Evolutionary conservation across 441 rosid genomes (phyloP), one percentile per base, ranked within the genome.

Genomic region (Erodium trifolium): DNA sequence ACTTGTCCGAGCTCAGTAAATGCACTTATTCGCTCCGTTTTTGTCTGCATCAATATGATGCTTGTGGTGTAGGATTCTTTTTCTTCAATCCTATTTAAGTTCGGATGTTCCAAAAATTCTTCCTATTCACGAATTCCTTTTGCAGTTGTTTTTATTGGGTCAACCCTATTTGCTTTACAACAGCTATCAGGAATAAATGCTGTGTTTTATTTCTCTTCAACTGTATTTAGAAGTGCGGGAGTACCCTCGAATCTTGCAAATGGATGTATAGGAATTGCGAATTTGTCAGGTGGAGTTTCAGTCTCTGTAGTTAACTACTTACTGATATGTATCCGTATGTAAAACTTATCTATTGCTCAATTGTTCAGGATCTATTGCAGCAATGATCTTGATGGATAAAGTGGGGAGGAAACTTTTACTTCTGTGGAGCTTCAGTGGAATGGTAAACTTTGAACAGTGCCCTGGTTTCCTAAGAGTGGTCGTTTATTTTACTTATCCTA

Each of bases 141-240:
- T 91, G 76, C 97, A 93, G 97, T 93, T 84, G 91, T 93, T 85
- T 93, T 89, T 87, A 90, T 93, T 87, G 98, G 98, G 74, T 87
- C 98, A 83, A 84, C 97, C 87, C 98, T 93, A 82, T 93, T 93
- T 91, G 97, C 97, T 88, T 89, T 93, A 86, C 98, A 93, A 93
- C 97, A 93, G 91, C 97, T 93, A 79, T 93, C 98, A 82, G 98
- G 98, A 76, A 91, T 93, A 89, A 87, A 88, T 75, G 93, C 96
- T 74, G 91, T 88, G 65, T 90, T 90, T 82, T 88, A 88, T 89
- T 93, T 93, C 89, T 91, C 98, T 70, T 89, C 97, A 63, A 82
- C 98, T 71, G 97, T 93, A 76, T 93, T 93, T 82, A 89, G 87
- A 81, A 93, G 89, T 75, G 95, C 80, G 66, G 96, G 98, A 71